Base-by-base conservation (phyloP, 441 rosid species). In the Pelargonium fulgidum region DNA sequence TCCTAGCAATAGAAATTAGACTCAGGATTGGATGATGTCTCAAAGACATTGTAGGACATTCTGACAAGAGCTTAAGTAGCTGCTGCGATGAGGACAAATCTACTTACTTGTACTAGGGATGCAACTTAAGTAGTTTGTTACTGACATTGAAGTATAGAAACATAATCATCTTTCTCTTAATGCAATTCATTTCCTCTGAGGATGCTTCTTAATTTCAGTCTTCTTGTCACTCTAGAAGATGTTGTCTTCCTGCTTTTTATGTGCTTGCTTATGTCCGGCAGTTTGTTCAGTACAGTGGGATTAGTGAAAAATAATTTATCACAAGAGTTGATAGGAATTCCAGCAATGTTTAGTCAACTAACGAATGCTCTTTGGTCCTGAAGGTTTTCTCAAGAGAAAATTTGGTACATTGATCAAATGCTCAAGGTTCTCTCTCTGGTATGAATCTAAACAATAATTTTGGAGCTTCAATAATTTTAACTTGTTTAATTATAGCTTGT, bases 371-470 rank as follows among this genome's bases (percentile, higher is more conserved):
- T 85, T 75, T 77, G 68, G 65, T 75, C 45, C 64, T 78, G 74
- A 71, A 95, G 99, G 95, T 95, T 89, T 86, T 88, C 99, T 70
- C 90, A 93, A 0, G 97, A 95, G 75, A 95, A 95, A 80, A 83
- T 84, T 36, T 95, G 99, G 99, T 90, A 95, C 83, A 87, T 92
- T 74, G 96, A 92, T 85, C 98, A 92, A 87, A 95, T 95, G 98
- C 91, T 95, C 82, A 95, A 88, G 90, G 97, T 92, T 86, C 91
- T 95, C 64, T 84, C 93, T 7, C 91, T 92, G 99, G 99, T 92
- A 91, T 75, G 73, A 75, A 42, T 75, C 67, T 59, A 64, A 76
- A 68, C n/a, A 45, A 64, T 47, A 72, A 36, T 20, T 68, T 33
- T 13, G n/a, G 47, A 64, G 4, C 44, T 26, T 63, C n/a, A 12